A percentile compares a stretch with the other conserved stretches of the same genome.
These are phyloP conservation scores for Clitopilus passeckerianus DNA, from an alignment of 768 basidiomycete species.

Conservation along the genomic window DNA sequence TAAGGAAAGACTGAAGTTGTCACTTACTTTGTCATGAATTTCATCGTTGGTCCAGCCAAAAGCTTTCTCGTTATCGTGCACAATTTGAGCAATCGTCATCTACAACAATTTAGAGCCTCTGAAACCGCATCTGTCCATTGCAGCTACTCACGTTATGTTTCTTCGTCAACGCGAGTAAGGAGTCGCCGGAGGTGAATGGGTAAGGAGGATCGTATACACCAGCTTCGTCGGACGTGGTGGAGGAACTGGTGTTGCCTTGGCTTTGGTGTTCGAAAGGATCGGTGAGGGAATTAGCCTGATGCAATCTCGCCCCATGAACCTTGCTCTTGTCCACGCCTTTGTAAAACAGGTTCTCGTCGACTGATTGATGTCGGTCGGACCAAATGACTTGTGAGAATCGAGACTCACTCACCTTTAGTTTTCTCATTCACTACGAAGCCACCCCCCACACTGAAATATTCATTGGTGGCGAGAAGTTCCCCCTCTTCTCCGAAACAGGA, in stretches of 20 bases:
- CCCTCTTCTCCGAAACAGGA: conserved; percentile 79
- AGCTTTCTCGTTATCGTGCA: conserved; percentile 84
- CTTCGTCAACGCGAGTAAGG: conserved; percentile 67
- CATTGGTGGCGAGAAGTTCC: conserved; percentile 86
- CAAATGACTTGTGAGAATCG: background rate
- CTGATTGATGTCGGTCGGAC: conserved; percentile 28
- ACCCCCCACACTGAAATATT: conserved; percentile 92
- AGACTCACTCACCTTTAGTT: conserved; percentile 62
- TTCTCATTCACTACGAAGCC: conserved; percentile 96
- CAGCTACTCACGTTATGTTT: conserved; percentile 69
- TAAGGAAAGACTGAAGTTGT: background rate
- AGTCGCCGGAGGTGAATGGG: conserved; percentile 75
- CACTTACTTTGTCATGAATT: conserved; percentile 62
- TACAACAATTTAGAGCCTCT: conserved; percentile 21
- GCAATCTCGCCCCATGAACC: conserved; percentile 76
- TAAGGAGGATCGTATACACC: conserved; percentile 65
- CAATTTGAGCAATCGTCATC: conserved; percentile 93
- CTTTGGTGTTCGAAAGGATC: conserved; percentile 23
- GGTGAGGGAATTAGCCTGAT: conserved; percentile 49
- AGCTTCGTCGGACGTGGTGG: background rate
- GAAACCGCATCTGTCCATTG: conserved; percentile 1
- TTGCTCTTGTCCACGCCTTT: conserved; percentile 80
- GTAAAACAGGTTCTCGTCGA: conserved; percentile 93
- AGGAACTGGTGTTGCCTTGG: background rate
- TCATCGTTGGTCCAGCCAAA: conserved; percentile 76